These are phyloP conservation scores for Populus tomentosa DNA, from an alignment of 441 rosid genomes.

Conservation along the genomic window DNA sequence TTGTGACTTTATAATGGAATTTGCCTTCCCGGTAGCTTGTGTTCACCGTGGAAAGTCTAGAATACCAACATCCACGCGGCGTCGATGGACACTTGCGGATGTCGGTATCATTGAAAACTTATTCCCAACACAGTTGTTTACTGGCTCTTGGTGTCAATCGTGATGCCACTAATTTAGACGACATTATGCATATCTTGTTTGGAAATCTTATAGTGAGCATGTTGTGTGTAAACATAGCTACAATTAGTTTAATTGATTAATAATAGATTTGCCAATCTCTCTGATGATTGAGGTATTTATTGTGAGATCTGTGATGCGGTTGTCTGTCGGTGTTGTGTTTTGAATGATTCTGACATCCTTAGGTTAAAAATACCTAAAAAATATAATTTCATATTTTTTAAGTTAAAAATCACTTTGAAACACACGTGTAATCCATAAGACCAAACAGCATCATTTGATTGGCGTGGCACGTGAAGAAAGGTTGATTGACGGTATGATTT, in stretches of 20 bases:
- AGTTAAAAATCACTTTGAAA: background rate
- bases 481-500: slow-evolving; percentile 10
- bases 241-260: background rate
- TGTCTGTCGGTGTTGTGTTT: background rate
- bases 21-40: background rate
- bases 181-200: background rate
- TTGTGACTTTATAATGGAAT: slow-evolving; percentile 1
- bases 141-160: background rate
- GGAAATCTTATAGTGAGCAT: too few relatives aligned
- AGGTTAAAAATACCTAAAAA: too few relatives aligned
- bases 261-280: background rate
- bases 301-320: background rate
- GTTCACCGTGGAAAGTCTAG: background rate
- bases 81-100: too few relatives aligned
- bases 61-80: too few relatives aligned
- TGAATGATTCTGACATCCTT: background rate
- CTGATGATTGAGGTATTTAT: background rate
- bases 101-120: too few relatives aligned
- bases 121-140: background rate
- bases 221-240: background rate
- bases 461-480: background rate
- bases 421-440: background rate
- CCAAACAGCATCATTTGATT: background rate
- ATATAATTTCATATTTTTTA: background rate
- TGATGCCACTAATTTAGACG: background rate